Conservation (phyloP, 805 yeast genomes). For the Schwanniomyces pseudopolymorphus region DNA sequence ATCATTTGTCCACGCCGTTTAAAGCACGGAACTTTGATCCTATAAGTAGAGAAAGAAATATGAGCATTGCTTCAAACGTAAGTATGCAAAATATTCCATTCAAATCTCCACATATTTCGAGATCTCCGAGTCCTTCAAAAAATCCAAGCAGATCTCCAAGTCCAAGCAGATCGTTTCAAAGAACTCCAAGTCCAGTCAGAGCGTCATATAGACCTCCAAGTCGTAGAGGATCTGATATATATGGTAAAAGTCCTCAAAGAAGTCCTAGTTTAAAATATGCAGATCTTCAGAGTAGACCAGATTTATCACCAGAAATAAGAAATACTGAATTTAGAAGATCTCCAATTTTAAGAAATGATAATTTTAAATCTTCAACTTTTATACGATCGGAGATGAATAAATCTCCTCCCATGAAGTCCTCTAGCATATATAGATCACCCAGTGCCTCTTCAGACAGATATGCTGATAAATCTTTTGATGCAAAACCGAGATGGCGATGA, state of each 20-base stretch:
- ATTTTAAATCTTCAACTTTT: neutral
- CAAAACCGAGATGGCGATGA: constrained; percentile 10
- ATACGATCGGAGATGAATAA: neutral
- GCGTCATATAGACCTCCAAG: constrained; percentile 10
- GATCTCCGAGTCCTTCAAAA: neutral
- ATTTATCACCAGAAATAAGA: neutral
- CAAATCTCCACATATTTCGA: neutral
- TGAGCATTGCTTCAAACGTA: neutral
- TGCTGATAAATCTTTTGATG: neutral
- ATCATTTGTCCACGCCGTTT: constrained; percentile 13
- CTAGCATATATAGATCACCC: constrained; percentile 5
- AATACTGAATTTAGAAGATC: neutral
- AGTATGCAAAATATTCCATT: neutral
- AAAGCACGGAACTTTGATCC: constrained; percentile 4
- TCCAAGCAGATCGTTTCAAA: neutral
- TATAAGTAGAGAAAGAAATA: constrained; percentile 1
- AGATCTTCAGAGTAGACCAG: neutral
- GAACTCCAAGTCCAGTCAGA: neutral
- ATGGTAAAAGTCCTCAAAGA: neutral
- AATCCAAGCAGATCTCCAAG: neutral
- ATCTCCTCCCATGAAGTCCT: neutral
- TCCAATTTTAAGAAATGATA: neutral
- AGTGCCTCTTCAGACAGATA: constrained; percentile 1
- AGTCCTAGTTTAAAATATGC: neutral
- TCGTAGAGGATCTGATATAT: constrained; percentile 4